Evolutionary conservation across 2,329 filamentous ascomycete genomes (phyloP), one percentile per base, ranked within the genome.

Genomic region (Rhinocladiella mackenziei): DNA sequence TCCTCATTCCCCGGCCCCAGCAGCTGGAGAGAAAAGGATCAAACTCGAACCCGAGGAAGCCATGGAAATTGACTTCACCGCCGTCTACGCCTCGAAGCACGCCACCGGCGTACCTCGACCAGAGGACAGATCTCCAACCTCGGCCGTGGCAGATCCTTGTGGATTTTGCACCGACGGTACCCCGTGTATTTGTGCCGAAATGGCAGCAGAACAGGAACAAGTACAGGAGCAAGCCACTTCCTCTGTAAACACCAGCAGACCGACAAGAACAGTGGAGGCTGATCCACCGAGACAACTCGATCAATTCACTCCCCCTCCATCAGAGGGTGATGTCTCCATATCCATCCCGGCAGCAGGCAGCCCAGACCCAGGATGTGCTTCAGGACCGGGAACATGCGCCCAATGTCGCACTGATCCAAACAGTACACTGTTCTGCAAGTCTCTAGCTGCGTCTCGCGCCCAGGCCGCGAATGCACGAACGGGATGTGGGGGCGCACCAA

Each of bases 121-220:
- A 43, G 35, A 46, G 25, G 42, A 58, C 34, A 53, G 51, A 28
- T 58, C 54, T 51, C 64, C 61, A 51, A 66, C 58, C 56, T 65
- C 51, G 33, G 60, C 62, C 14, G 69, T 76, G 4, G 75, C 78
- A 50, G 86, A 91, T 56, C 76, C 78, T 14, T 92, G 86, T 62
- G 86, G 86, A 5, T 92, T 92, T 67, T 92, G 86, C 65, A 79
- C 83, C 50, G 84, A 89, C 48, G 85, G 84, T 3, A 89, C 83
- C 0, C 86, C 86, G 56, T 92, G 86, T 60, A 80, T 89, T 54
- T 92, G 86, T 63, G 86, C 85, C 17, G 86, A 89, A 54, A 71
- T 75, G 65, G 67, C 69, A 2, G 68, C 68, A 5, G 69, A 71
- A 46, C 53, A 62, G 64, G 52, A 58, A 43, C 43, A 54, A 45